Evolutionary conservation across 805 yeast genomes (phyloP), one percentile per base, ranked within the genome.

Genomic region (Yamadazyma endophytica): DNA sequence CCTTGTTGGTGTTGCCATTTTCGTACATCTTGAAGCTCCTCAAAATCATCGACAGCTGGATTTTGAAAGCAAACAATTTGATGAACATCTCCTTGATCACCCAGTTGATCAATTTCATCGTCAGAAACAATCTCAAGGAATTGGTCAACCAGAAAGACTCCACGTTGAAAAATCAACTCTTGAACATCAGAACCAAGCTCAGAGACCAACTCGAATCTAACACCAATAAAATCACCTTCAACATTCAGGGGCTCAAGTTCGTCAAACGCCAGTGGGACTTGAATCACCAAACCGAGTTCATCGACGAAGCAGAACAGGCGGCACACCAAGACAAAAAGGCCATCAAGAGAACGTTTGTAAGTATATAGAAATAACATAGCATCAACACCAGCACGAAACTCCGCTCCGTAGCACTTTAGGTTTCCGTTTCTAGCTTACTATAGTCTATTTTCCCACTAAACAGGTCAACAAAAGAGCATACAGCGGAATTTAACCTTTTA

Each of bases 1-100:
- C 97, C 1, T 68, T 92, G 33, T 60, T 92, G 28, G 95, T 92
- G 1, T 66, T 92, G 32, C 96, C 98, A 19, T 89, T 90, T 49
- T 86, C 95, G 8, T 82, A 80, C 56, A 80, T 89, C 2, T 53
- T 79, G 34, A 75, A 75, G 43, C 68, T 92, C 30, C 68, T 92
- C 40, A 70, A 69, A 44, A 83, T 88, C 46, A 75, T 92, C 32
- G 81, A 78, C 41, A 68, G 75, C 17, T 89, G 96, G 86, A 75
- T 92, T 22, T 62, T 62, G 17, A 44, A 58, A 34, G 43, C 57
- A 25, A 54, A 60, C 35, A 64, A 75, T 35, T 47, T 74, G 20
- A 67, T 69, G 29, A 71, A 77, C 46, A 54, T 86, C 29, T 70
- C 85, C 4, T 52, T 80, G 24, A 77, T 88, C 22, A 79, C 92